These are phyloP conservation scores for Ilex aquifolium DNA, from an alignment of 257 asterid species.

Conservation along the genomic window DNA sequence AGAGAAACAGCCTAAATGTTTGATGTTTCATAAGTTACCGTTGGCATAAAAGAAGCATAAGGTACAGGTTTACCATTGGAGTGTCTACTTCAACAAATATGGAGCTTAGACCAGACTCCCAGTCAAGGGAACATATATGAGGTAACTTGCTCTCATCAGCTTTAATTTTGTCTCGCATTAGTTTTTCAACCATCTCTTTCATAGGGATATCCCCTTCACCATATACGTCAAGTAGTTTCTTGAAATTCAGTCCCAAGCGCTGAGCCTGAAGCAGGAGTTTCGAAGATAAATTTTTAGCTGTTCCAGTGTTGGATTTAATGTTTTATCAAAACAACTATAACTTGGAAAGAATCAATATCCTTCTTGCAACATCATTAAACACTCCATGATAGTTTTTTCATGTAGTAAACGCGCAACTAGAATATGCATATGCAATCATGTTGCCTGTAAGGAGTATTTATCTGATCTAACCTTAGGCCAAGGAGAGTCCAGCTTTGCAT, in stretches of 20 bases:
- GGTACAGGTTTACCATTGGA: constrained; percentile 37
- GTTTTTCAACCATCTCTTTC: constrained; percentile 39
- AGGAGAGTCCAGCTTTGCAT: constrained; percentile 56
- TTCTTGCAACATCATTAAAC: too few relatives aligned
- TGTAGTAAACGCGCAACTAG: too few relatives aligned
- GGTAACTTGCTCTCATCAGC: constrained; percentile 49
- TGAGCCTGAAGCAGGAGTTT: constrained; percentile 30
- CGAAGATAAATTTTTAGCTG: background rate
- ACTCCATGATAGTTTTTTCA: too few relatives aligned
- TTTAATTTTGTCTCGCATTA: constrained; percentile 51
- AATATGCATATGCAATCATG: too few relatives aligned
- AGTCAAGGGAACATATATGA: constrained; percentile 47
- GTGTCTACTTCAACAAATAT: constrained; percentile 67
- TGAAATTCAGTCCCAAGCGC: constrained; percentile 38
- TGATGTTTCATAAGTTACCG: background rate
- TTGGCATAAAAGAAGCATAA: background rate
- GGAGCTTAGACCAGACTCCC: constrained; percentile 61
- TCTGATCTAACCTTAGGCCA: constrained; percentile 60
- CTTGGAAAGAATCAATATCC: too few relatives aligned
- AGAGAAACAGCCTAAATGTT: background rate
- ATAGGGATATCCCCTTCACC: constrained; percentile 28
- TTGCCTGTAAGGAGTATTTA: too few relatives aligned
- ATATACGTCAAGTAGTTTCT: constrained; percentile 14
- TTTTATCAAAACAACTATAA: too few relatives aligned
- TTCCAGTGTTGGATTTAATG: too few relatives aligned